Evolutionary conservation across 768 basidiomycete genomes (phyloP).

Genomic region (Piloderma croceum): DNA sequence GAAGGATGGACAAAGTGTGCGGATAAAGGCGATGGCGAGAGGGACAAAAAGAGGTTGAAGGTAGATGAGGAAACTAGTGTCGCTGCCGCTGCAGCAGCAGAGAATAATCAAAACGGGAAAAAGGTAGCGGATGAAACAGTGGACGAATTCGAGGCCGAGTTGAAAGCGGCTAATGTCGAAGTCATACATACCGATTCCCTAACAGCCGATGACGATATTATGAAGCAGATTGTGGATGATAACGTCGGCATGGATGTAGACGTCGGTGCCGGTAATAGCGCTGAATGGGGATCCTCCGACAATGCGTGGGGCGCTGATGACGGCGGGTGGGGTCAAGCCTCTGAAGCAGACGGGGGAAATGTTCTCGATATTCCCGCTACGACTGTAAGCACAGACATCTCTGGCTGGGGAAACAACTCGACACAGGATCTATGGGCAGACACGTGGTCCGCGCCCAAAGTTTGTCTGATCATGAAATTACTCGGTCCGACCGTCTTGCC

Average conservation of each 20-base stretch:
- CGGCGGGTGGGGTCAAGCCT: constrained; percentile 12
- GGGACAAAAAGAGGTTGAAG: constrained; percentile 32
- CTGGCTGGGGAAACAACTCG: background rate
- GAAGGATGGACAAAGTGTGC: constrained; percentile 42
- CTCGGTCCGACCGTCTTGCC: constrained; percentile 56
- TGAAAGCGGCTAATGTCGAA: constrained; percentile 30
- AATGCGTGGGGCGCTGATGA: constrained; percentile 4
- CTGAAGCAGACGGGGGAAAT: constrained; percentile 5
- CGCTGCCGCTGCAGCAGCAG: too few species aligned
- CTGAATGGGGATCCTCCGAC: too few species aligned
- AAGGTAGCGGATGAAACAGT: constrained; percentile 12
- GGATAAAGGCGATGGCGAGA: constrained; percentile 41
- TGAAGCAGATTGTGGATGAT: constrained; percentile 29
- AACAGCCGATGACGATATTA: constrained; percentile 12
- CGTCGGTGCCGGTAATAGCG: too few species aligned
- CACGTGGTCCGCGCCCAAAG: constrained; percentile 17
- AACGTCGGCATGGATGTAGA: constrained; percentile 18
- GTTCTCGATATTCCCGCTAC: background rate
- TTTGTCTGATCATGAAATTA: constrained; percentile 30
- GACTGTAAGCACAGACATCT: background rate
- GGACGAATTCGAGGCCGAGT: constrained; percentile 32
- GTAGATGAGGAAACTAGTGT: constrained; percentile 7
- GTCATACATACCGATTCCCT: constrained; percentile 16
- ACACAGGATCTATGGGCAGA: background rate
- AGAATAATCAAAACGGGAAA: constrained; percentile 12